phyloP scores from a whole-genome alignment of 805 yeast species.

The Myxozyma sirexii region DNA sequence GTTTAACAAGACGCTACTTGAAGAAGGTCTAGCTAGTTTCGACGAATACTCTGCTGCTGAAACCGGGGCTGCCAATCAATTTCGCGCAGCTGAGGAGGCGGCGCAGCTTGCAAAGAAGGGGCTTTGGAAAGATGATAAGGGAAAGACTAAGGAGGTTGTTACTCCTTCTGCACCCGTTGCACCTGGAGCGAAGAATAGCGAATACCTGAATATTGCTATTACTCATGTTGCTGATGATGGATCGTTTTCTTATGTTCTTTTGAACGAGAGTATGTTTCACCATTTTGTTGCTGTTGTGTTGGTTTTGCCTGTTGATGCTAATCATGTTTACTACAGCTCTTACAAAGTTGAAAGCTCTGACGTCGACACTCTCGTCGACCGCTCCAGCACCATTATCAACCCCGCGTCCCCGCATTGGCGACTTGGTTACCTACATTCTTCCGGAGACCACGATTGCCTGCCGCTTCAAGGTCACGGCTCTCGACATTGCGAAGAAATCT shows the following conservation, averaged over 20 bases:
- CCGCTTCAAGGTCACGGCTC: constrained; percentile 24
- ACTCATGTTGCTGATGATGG: constrained; percentile 41
- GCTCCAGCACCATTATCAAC: background rate
- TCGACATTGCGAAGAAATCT: constrained; percentile 14
- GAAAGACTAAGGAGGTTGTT: constrained; percentile 43
- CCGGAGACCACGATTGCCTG: constrained; percentile 21
- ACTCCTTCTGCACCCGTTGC: constrained; percentile 30
- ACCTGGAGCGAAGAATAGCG: constrained; percentile 16
- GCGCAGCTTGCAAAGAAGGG: constrained; percentile 63
- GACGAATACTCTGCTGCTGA: constrained; percentile 66
- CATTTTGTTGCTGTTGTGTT: too few species aligned
- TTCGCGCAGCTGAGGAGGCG: constrained; percentile 61
- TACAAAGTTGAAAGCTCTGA: constrained; percentile 11
- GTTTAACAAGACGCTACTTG: constrained; percentile 56
- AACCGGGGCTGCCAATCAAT: constrained; percentile 57
- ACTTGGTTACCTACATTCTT: constrained; percentile 19
- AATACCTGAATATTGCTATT: constrained; percentile 44
- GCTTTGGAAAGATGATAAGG: constrained; percentile 65
- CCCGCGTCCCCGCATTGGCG: constrained; percentile 24
- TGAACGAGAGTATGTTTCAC: constrained; percentile 20
- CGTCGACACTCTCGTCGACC: constrained; percentile 17
- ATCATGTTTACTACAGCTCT: background rate
- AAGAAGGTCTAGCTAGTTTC: constrained; percentile 63
- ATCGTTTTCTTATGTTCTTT: constrained; percentile 26
- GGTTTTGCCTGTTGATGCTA: too few species aligned